Evolutionary conservation across 257 asterid genomes (phyloP).

Genomic region (Capsicum baccatum): DNA sequence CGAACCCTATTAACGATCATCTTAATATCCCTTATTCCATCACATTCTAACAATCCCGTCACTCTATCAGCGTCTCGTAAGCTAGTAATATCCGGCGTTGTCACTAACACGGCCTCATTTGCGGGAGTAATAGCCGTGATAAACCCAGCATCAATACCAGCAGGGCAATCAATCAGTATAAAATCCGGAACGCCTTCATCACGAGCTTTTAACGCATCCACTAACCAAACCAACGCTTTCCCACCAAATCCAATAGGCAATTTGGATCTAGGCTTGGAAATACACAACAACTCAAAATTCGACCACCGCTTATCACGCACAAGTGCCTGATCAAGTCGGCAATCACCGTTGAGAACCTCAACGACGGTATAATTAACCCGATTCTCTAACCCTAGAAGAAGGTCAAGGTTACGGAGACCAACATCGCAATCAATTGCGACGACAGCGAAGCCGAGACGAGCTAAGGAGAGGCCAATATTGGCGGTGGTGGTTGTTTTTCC

Average conservation of each 20-base stretch:
- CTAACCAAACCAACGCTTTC: slow-evolving; percentile 88
- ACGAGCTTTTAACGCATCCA: slow-evolving; percentile 82
- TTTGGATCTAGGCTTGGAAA: slow-evolving; percentile 91
- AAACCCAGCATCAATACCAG: slow-evolving; percentile 95
- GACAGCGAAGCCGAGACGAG: slow-evolving; percentile 84
- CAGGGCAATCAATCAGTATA: slow-evolving; percentile 88
- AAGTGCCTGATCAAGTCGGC: slow-evolving; percentile 96
- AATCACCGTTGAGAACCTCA: slow-evolving; percentile 92
- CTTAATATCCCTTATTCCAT: slow-evolving; percentile 93
- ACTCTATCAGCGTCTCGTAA: slow-evolving; percentile 94
- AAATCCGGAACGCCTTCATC: slow-evolving; percentile 82
- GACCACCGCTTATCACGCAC: slow-evolving; percentile 97
- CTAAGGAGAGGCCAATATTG: slow-evolving; percentile 88
- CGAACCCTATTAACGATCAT: slow-evolving; percentile 96
- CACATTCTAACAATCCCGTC: slow-evolving; percentile 87
- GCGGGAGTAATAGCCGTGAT: slow-evolving; percentile 97
- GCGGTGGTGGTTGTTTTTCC: slow-evolving; percentile 99
- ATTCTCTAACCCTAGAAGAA: slow-evolving; percentile 87
- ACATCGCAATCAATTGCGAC: slow-evolving; percentile 98
- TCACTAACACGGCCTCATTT: slow-evolving; percentile 88
- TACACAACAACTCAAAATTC: slow-evolving; percentile 89
- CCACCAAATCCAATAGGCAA: slow-evolving; percentile 93
- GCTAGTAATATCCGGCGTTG: slow-evolving; percentile 93
- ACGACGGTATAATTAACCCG: slow-evolving; percentile 96
- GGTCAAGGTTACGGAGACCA: slow-evolving; percentile 96